phyloP scores from a whole-genome alignment of 2,329 filamentous ascomycete genomes.

The Ceratocystiopsis sp. region DNA sequence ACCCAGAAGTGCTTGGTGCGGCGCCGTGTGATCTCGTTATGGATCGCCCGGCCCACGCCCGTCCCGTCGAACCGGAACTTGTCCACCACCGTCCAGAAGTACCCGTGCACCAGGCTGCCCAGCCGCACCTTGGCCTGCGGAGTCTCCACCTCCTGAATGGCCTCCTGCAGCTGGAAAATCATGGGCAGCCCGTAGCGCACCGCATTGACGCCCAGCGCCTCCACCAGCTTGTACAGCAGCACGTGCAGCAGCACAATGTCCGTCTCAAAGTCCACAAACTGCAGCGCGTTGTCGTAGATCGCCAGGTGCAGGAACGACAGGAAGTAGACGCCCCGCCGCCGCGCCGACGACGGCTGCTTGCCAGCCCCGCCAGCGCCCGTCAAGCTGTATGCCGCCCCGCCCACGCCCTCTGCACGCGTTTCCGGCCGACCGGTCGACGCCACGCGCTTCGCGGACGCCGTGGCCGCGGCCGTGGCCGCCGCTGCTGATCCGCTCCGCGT shows the following conservation, averaged over 20 bases:
- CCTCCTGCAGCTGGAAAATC: constrained; percentile 76
- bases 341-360: neutral
- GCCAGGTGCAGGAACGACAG: constrained; percentile 68
- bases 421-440: too few species aligned
- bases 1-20: constrained; percentile 66
- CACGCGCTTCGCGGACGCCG: too few species aligned
- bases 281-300: constrained; percentile 74
- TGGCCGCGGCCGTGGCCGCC: too few species aligned
- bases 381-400: constrained; percentile 54
- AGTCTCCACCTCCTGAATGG: constrained; percentile 49
- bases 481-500: constrained; percentile 17
- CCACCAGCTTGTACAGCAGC: constrained; percentile 56
- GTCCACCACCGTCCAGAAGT: constrained; percentile 66
- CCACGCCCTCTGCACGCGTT: constrained; percentile 16
- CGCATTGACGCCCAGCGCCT: constrained; percentile 68
- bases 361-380: constrained; percentile 22
- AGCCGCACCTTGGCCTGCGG: constrained; percentile 60
- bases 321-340: constrained; percentile 33
- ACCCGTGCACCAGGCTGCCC: constrained; percentile 74
- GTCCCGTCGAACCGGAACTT: constrained; percentile 61
- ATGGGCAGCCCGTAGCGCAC: constrained; percentile 66
- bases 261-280: constrained; percentile 52
- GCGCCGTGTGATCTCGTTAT: constrained; percentile 59
- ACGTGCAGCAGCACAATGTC: constrained; percentile 66
- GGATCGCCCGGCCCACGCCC: constrained; percentile 50